Conservation (phyloP, 2,329 filamentous ascomycete genomes). For the Cercospora sesami region DNA sequence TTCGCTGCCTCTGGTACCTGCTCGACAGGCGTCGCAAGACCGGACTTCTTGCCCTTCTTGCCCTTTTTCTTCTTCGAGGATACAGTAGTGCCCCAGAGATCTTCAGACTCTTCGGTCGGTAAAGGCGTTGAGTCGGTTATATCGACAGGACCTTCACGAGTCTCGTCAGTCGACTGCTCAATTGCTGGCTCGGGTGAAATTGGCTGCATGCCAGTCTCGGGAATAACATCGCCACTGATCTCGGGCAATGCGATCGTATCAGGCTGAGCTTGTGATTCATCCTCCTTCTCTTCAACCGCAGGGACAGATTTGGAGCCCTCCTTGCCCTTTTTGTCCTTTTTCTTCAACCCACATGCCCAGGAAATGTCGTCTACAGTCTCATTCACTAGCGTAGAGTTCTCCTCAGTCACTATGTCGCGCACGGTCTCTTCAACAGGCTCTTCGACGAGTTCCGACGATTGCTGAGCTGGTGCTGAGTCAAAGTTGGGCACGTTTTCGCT, state of each 20-base stretch:
- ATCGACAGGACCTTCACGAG: neutral
- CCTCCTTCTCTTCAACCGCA: neutral
- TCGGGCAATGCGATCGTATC: neutral
- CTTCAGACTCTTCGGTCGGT: neutral
- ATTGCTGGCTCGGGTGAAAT: neutral
- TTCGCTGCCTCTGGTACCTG: neutral
- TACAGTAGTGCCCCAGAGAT: conserved; percentile 6
- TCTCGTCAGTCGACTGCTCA: neutral
- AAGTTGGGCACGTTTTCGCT: neutral
- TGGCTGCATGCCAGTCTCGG: neutral
- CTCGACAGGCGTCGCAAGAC: conserved; percentile 30
- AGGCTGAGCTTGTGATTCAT: neutral
- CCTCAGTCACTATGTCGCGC: neutral
- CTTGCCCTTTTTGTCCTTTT: conserved; percentile 31
- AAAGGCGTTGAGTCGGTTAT: neutral
- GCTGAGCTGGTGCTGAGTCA: neutral
- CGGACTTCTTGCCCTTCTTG: conserved; percentile 46
- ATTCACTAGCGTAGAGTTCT: neutral
- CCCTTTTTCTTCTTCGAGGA: conserved; percentile 36
- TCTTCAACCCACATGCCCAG: conserved; percentile 11
- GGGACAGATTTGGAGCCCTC: conserved; percentile 5
- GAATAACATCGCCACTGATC: neutral
- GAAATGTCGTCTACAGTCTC: conserved; percentile 17
- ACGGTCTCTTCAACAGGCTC: neutral
- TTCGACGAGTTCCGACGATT: neutral